phyloP scores from a whole-genome alignment of 1,284 basidiomycete genomes.

The Psilocybe mexicana region DNA sequence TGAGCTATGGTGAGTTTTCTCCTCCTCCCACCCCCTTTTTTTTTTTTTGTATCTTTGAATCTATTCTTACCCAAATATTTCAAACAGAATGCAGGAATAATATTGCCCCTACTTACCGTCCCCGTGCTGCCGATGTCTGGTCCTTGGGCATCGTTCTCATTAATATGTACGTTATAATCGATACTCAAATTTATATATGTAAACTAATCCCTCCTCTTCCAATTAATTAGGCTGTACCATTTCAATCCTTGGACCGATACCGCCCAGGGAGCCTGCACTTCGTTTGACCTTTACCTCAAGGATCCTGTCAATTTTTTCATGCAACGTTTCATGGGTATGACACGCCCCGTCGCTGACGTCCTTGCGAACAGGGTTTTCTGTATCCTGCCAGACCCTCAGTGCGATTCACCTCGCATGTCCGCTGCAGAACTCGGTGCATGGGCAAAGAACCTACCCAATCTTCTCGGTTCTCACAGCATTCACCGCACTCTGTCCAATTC shows the following conservation, averaged over 20 bases:
- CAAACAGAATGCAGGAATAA: conserved; percentile 94
- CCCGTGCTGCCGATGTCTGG: conserved; percentile 97
- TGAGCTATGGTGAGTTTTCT: conserved; percentile 83
- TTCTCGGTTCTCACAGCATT: conserved; percentile 53
- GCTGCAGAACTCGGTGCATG: conserved; percentile 88
- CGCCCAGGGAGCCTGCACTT: conserved; percentile 69
- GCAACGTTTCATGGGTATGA: conserved; percentile 89
- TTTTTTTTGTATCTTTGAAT: conserved; percentile 11
- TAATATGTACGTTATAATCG: conserved; percentile 73
- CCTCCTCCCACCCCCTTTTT: conserved; percentile 9
- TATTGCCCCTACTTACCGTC: conserved; percentile 88
- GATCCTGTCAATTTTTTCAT: conserved; percentile 87
- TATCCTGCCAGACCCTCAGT: conserved; percentile 63
- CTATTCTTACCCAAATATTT: conserved; percentile 10
- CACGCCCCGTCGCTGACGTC: conserved; percentile 82
- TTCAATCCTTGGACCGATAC: conserved; percentile 99
- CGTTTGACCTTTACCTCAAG: conserved; percentile 82
- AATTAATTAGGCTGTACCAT: conserved; percentile 80
- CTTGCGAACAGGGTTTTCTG: conserved; percentile 87
- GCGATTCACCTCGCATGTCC: conserved; percentile 63
- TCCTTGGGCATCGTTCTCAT: conserved; percentile 97
- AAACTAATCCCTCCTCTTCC: conserved; percentile 8
- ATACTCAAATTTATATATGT: conserved; percentile 6
- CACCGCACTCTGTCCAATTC: conserved; percentile 57
- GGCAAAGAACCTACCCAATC: conserved; percentile 77